Percentiles rank a stretch among this genome's conserved stretches.
phyloP scores from a whole-genome alignment of 257 asterid species.

The Solanum chiquidenum region DNA sequence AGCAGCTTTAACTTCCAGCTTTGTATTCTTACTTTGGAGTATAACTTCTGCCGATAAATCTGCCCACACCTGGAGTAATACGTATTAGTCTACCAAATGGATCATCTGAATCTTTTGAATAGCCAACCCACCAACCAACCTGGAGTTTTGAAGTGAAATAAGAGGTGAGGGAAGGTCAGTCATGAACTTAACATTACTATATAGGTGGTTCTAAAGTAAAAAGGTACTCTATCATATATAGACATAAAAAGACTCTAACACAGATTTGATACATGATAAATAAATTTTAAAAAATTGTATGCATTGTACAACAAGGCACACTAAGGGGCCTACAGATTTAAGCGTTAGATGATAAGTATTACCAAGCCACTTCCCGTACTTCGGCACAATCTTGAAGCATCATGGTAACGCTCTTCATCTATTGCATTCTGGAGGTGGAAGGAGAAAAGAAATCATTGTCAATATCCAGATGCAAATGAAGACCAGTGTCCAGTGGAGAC shows the following conservation, averaged over 20 bases:
- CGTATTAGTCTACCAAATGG: slow-evolving; percentile 86
- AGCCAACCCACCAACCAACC: slow-evolving; percentile 99
- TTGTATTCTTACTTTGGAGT: slow-evolving; percentile 64
- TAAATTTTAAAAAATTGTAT: background rate
- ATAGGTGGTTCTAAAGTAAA: background rate
- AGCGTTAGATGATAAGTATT: slow-evolving; percentile 9
- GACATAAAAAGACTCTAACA: background rate
- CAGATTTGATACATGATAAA: background rate
- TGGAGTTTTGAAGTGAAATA: slow-evolving; percentile 14
- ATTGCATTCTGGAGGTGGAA: slow-evolving; percentile 47
- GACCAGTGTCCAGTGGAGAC: background rate
- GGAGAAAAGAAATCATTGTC: background rate
- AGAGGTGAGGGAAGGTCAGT: background rate
- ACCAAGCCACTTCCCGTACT: slow-evolving; percentile 95
- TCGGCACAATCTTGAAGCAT: slow-evolving; percentile 80
- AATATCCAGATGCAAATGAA: background rate
- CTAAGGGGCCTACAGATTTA: background rate
- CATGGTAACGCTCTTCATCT: slow-evolving; percentile 76
- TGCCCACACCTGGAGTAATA: slow-evolving; percentile 81
- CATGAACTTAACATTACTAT: background rate
- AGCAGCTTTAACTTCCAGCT: background rate
- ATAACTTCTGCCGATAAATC: slow-evolving; percentile 76
- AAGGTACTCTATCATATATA: background rate
- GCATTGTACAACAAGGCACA: background rate
- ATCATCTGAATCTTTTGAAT: slow-evolving; percentile 71